Evolutionary conservation across 768 basidiomycete species (phyloP).

Genomic region (Crucibulum laeve): DNA sequence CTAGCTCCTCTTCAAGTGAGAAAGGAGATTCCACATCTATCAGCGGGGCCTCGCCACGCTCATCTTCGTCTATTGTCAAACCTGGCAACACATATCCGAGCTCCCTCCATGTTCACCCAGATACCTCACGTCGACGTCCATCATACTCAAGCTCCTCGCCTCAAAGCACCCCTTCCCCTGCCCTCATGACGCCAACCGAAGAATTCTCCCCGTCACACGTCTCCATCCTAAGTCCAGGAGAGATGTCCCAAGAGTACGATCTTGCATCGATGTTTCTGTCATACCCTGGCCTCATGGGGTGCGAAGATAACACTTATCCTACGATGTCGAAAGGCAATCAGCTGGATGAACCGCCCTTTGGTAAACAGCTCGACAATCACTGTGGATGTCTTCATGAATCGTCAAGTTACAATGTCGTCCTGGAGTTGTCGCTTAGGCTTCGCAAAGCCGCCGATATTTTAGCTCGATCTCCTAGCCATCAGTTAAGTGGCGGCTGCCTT

Average conservation of each 20-base stretch:
- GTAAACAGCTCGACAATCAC: constrained; percentile 29
- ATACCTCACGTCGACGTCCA: constrained; percentile 23
- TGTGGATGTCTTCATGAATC: constrained; percentile 59
- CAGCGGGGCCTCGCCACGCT: constrained; percentile 8
- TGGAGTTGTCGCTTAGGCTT: constrained; percentile 63
- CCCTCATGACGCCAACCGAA: constrained; percentile 43
- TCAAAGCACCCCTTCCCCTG: constrained; percentile 31
- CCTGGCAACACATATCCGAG: constrained; percentile 15
- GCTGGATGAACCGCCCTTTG: constrained; percentile 19
- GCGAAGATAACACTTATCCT: constrained; percentile 15
- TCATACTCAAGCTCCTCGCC: constrained; percentile 24
- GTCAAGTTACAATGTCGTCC: constrained; percentile 49
- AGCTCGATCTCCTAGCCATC: constrained; percentile 38
- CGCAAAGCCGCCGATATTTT: constrained; percentile 55
- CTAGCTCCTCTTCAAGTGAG: constrained; percentile 24
- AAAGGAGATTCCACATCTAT: constrained; percentile 16
- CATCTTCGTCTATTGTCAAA: constrained; percentile 8
- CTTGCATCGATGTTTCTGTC: constrained; percentile 35
- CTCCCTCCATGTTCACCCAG: constrained; percentile 14
- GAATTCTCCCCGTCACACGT: constrained; percentile 31
- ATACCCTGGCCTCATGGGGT: constrained; percentile 23
- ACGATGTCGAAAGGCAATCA: constrained; percentile 11
- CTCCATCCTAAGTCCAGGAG: constrained; percentile 17
- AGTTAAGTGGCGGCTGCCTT: constrained; percentile 27
- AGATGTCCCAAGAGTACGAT: constrained; percentile 33